Evolutionary conservation across 352 stramenopile genomes (phyloP), one percentile per base, ranked within the genome.

Genomic region (Pythium pyrilobum): DNA sequence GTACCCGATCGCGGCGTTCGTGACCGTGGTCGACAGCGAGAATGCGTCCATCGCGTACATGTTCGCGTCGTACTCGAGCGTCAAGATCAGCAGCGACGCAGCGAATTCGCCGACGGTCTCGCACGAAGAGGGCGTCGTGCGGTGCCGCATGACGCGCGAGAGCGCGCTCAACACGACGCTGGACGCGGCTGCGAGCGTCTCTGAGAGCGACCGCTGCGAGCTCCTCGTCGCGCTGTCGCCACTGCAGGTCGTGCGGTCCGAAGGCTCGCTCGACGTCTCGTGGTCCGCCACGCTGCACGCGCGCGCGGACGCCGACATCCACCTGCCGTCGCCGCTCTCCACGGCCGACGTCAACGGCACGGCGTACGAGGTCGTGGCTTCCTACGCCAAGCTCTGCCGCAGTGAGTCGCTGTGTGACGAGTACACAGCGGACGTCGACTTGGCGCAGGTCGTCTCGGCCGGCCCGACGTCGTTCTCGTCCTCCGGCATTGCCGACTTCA

Each of bases 351-450:
- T 45, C 25, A 52, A 67, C 16, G 67, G 52, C 39, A 57, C 42
- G 37, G 63, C 69, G 36, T 82, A 84, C 49, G 77, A 77, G 28
- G 67, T 85, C 36, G 71, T 77, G 18, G 39, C 58, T 27, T 72
- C 77, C 18, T 64, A 70, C 23, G 18, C 85, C 45, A 78, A 71
- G 38, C 33, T 86, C 24, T 86, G 77, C 51, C 56, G 63, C 11
- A 53, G 59, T 21, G 60, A 59, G 18, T 38, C 45, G 25, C 33
- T 49, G 9, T 85, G 75, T 44, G 61, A 79, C 51, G 75, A 85
- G 47, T 85, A 79, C 66, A 50, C 44, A 2, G 4, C 15, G 5
- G 18, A 12, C 11, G 34, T 18, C 13, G 44, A 31, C 5, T 25
- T 60, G 7, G 16, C 25, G 13, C 18, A 6, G 9, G 33, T 53